Evolutionary conservation across 306 rosid genomes (phyloP).

Genomic region (Psophocarpus tetragonolobus): DNA sequence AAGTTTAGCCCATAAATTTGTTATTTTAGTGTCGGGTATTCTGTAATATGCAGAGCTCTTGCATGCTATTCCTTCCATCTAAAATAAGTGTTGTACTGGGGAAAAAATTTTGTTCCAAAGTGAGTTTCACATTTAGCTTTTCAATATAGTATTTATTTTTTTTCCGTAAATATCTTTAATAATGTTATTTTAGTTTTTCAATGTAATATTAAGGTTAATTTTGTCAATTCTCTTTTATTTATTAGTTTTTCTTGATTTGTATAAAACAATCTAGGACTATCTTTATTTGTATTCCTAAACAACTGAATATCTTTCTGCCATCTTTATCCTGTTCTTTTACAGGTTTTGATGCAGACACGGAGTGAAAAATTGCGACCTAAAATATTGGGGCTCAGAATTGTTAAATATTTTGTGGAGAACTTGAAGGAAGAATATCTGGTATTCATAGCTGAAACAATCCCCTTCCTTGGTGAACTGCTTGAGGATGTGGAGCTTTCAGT

Average conservation of each 20-base stretch:
- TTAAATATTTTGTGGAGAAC: conserved; percentile 71
- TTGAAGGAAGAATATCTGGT: conserved; percentile 87
- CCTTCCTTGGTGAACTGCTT: conserved; percentile 89
- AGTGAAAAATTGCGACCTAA: conserved; percentile 72
- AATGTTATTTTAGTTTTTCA: no score
- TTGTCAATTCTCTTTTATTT: no score
- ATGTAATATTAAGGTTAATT: no score
- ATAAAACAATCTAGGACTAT: no score
- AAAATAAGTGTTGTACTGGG: no score
- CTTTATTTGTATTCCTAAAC: background rate
- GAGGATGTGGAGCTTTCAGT: conserved; percentile 88
- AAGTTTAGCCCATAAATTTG: background rate
- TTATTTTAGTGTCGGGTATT: background rate
- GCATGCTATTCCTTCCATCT: no score
- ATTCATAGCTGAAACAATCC: conserved; percentile 81
- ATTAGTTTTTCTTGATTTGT: no score
- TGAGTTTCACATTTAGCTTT: no score
- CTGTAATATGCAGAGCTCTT: background rate
- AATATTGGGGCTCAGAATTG: conserved; percentile 72
- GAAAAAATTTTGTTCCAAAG: no score
- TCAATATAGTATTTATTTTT: no score
- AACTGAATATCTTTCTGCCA: background rate
- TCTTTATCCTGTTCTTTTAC: conserved; percentile 21
- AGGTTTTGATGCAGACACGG: conserved; percentile 94
- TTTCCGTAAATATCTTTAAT: no score